Base-by-base conservation (phyloP, 352 stramenopile species). In the Pythium apleroticum region DNA sequence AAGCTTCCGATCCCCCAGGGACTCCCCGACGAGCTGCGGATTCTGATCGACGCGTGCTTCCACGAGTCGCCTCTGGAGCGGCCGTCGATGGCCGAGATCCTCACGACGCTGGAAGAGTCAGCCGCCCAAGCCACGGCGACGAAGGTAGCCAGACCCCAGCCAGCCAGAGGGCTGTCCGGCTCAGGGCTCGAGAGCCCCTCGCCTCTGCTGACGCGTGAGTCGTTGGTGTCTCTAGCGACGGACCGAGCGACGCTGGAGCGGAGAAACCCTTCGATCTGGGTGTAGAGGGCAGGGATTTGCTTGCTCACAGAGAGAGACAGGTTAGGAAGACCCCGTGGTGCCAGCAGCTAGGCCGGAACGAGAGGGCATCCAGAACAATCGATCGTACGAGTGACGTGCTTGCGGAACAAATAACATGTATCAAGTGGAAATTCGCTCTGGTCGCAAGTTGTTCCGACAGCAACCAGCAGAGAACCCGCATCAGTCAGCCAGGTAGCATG, bases 41-140 rank as follows among this genome's bases (percentile, higher is more conserved):
- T 54, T 20, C 71, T 93, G 11, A 88, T 93, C 74, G 77, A 85
- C 54, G 76, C 71, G 20, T 93, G 84, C 54, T 93, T 93, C 63
- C 72, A 80, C 52, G 81, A 91, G 59, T 73, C 75, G 2, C 84
- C 84, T 3, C 65, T 72, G 39, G 67, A 91, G 62, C 80, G 84
- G 22, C 84, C 84, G 33, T 80, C 74, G 19, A 90, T 93, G 82
- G 71, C 70, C n/a, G 72, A 89, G 66, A 89, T 93, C 57, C 50
- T 93, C 39, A 39, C 31, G 25, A 50, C 48, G 15, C 55, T 72
- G 4, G 66, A 72, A 20, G 50, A 39, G 22, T 60, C 22, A 24
- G 20, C 37, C 0, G 14, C 37, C 17, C 37, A 20, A 46, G 37
- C 37, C 22, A 39, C 15, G 8, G 19, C 8, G 5, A 4, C 25